A percentile compares a stretch with the other conserved stretches of the same genome.
Evolutionary conservation across 73 alveolate genomes (phyloP).

Genomic region (Tetrahymena borealis): DNA sequence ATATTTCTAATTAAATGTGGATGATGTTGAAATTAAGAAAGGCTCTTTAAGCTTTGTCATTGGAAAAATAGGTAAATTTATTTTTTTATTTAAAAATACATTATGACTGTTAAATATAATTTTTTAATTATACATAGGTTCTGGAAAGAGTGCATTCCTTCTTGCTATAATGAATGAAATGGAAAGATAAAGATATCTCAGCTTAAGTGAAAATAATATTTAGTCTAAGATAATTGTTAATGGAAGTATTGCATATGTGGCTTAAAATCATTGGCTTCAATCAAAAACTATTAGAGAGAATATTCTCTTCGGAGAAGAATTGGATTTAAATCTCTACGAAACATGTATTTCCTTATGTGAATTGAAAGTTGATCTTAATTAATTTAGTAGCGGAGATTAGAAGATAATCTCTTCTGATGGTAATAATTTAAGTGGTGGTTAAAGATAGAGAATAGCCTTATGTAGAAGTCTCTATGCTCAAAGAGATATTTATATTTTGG

Average conservation of each 20-base stretch:
- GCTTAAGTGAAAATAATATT: not conserved
- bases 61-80: slow-evolving; percentile 28
- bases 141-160: slow-evolving; percentile 32
- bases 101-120: not conserved
- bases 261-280: slow-evolving; percentile 75
- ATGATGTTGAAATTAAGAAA: not conserved
- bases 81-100: slow-evolving; percentile 1
- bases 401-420: slow-evolving; percentile 74
- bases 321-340: slow-evolving; percentile 55
- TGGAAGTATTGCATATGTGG: slow-evolving; percentile 62
- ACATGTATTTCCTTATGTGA: slow-evolving; percentile 63
- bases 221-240: slow-evolving; percentile 44
- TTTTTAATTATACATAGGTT: not conserved
- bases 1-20: not conserved
- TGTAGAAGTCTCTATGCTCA: slow-evolving; percentile 75
- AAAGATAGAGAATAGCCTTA: slow-evolving; percentile 71
- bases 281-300: slow-evolving; percentile 81
- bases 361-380: slow-evolving; percentile 56
- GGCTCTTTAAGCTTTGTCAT: slow-evolving; percentile 17
- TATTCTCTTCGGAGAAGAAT: slow-evolving; percentile 64
- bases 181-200: not conserved
- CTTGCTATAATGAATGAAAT: slow-evolving; percentile 28
- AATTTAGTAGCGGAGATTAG: slow-evolving; percentile 58
- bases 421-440: slow-evolving; percentile 80
- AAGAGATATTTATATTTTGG: slow-evolving; percentile 71